Base-by-base conservation (phyloP, 345 rosid species). In the Gossypium arboreum region DNA sequence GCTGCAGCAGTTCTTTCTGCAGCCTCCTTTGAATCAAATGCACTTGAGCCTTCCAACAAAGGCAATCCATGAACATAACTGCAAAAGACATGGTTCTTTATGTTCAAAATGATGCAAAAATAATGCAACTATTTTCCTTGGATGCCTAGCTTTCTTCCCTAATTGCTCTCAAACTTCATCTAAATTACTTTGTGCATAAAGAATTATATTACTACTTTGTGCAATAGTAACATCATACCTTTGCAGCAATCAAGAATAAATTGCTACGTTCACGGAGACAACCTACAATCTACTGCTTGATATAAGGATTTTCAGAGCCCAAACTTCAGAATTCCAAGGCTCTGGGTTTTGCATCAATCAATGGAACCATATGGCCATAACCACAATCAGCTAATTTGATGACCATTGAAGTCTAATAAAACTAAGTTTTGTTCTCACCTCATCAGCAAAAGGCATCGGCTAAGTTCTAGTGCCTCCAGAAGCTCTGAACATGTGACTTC, bases 1-100 rank as follows among this genome's bases (percentile, higher is more conserved):
- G 90, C 93, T 75, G 93, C 88, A 43, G 92, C 98, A 82, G 90
- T 91, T 83, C 81, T 91, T 82, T 89, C 94, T 61, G 98, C 90
- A 77, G 76, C 79, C 81, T 86, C 91, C 75, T 63, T 81, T 39
- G 92, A 79, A 74, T 90, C 97, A 73, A 93, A 93, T 73, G 92
- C 89, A 79, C 73, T 84, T 79, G 90, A 81, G 84, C 93, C 89
- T 83, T 93, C 99, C 73, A 93, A 75, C 79, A 95, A 79, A 68
- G 98, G 92, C 81, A 93, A 90, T 72, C 99, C 99, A 85, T 95
- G 99, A 75, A 93, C 93, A 78, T 95, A 95, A 81, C 99, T 93
- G 92, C 82, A 80, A 68, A 70, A 72, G 39, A 64, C 72, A 70
- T 79, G 62, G 17, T 41, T 51, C 12, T 48, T 51, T 20, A 61